These are phyloP conservation scores for Kalanchoe fedtschenkoi DNA, from an alignment of 164 flowering plant genomes.

Conservation along the genomic window DNA sequence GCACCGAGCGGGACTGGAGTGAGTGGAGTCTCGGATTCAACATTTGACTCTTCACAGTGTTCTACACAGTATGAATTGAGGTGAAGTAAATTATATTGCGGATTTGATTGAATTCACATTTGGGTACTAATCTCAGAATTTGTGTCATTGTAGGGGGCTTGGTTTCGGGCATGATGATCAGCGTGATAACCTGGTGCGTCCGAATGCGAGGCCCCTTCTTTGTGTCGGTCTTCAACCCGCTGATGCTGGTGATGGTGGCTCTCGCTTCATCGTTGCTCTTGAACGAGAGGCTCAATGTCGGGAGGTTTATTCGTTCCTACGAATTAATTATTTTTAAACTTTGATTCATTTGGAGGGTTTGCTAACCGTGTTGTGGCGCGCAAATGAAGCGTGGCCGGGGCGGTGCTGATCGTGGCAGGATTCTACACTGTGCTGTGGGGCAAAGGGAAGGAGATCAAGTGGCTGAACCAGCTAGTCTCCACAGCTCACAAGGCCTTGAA, in stretches of 20 bases:
- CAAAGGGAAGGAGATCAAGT: conserved; percentile 30
- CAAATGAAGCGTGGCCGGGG: conserved; percentile 26
- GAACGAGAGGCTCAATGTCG: conserved; percentile 36
- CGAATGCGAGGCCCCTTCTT: conserved; percentile 42
- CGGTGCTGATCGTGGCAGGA: conserved; percentile 27
- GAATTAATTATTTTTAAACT: too few relatives aligned
- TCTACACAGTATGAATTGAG: conserved; percentile 25
- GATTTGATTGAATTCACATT: too few relatives aligned
- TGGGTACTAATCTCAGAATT: too few relatives aligned
- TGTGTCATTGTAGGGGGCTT: conserved; percentile 26
- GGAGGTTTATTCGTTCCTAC: conserved; percentile 22
- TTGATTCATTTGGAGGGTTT: background rate
- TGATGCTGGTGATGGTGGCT: conserved; percentile 44
- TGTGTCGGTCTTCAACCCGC: conserved; percentile 44
- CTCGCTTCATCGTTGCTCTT: conserved; percentile 29
- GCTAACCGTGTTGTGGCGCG: background rate
- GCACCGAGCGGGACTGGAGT: conserved; percentile 25
- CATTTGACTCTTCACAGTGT: conserved; percentile 31
- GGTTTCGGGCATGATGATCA: conserved; percentile 33
- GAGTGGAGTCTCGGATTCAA: conserved; percentile 46
- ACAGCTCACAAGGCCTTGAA: background rate
- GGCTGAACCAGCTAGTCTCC: conserved; percentile 13
- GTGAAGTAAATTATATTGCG: background rate
- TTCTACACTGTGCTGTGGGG: conserved; percentile 47
- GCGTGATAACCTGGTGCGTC: conserved; percentile 38